Conservation (phyloP, 345 rosid genomes). For the Salix dunnii region DNA sequence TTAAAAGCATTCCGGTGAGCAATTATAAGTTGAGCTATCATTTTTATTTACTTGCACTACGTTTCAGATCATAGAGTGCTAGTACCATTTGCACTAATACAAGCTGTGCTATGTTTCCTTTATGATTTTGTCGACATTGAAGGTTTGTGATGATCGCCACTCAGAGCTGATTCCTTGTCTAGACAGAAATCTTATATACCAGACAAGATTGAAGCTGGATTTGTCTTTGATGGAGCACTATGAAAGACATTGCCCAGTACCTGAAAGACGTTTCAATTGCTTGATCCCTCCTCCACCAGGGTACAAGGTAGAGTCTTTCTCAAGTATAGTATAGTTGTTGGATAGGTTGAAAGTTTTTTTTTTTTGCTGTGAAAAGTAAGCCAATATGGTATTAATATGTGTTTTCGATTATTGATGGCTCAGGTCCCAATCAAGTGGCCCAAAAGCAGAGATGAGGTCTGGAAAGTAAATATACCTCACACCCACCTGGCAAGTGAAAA, state of each 20-base stretch:
- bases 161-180: slow-evolving; percentile 95
- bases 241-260: slow-evolving; percentile 94
- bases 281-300: slow-evolving; percentile 97
- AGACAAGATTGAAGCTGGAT: slow-evolving; percentile 92
- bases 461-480: slow-evolving; percentile 99
- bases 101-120: background rate
- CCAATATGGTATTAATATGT: background rate
- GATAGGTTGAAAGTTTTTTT: background rate
- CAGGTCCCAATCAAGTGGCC: slow-evolving; percentile 99
- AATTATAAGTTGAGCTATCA: background rate
- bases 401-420: background rate
- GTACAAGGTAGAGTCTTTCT: slow-evolving; percentile 55
- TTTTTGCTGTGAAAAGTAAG: background rate
- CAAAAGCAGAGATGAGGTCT: slow-evolving; percentile 95
- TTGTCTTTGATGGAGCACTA: slow-evolving; percentile 95
- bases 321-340: background rate
- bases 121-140: slow-evolving; percentile 5
- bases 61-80: slow-evolving; percentile 10
- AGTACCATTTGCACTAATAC: background rate
- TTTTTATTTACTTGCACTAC: slow-evolving; percentile 5
- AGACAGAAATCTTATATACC: slow-evolving; percentile 87
- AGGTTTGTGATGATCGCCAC: slow-evolving; percentile 97
- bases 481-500: slow-evolving; percentile 97
- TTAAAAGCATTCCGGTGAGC: slow-evolving; percentile 86
- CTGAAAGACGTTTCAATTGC: slow-evolving; percentile 90